A percentile compares a stretch with the other conserved stretches of the same genome.
phyloP scores from a whole-genome alignment of 129 eudicot species.

The Centrapalus pauciflorus region DNA sequence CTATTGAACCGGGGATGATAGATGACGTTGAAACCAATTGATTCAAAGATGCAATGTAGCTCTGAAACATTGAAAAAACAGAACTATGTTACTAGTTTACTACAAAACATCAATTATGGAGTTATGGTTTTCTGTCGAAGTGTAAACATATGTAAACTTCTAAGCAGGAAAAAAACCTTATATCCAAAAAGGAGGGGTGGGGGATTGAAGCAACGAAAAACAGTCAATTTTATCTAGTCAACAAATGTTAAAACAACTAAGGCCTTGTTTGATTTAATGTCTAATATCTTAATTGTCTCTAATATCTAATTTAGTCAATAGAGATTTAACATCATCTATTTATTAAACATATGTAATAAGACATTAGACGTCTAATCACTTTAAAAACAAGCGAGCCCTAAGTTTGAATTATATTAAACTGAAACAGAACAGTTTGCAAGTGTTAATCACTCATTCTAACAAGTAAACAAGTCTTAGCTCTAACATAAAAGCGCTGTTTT shows the following conservation, averaged over 20 bases:
- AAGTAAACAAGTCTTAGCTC: slow-evolving; percentile 1
- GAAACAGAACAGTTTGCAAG: neutral
- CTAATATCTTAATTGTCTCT: too few relatives aligned
- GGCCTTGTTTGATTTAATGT: too few relatives aligned
- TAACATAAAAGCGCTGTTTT: neutral
- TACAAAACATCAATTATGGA: neutral
- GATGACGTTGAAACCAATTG: slow-evolving; percentile 21
- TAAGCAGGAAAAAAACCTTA: neutral
- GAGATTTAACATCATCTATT: too few relatives aligned
- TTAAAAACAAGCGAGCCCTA: too few relatives aligned
- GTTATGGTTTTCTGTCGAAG: neutral
- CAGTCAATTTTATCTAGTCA: neutral
- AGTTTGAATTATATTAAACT: neutral
- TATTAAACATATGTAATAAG: too few relatives aligned
- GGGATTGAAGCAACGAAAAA: neutral
- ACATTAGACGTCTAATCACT: too few relatives aligned
- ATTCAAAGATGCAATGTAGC: slow-evolving; percentile 22
- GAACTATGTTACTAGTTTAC: slow-evolving; percentile 10
- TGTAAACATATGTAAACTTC: neutral
- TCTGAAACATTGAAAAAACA: slow-evolving; percentile 27
- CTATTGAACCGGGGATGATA: neutral
- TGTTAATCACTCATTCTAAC: neutral
- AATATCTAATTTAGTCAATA: too few relatives aligned
- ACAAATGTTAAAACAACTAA: neutral
- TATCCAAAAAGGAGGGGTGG: slow-evolving; percentile 8